A percentile compares a stretch with the other conserved stretches of the same genome.
These are phyloP conservation scores for Citrus trifoliata DNA, from an alignment of 345 rosid genomes.

Conservation along the genomic window DNA sequence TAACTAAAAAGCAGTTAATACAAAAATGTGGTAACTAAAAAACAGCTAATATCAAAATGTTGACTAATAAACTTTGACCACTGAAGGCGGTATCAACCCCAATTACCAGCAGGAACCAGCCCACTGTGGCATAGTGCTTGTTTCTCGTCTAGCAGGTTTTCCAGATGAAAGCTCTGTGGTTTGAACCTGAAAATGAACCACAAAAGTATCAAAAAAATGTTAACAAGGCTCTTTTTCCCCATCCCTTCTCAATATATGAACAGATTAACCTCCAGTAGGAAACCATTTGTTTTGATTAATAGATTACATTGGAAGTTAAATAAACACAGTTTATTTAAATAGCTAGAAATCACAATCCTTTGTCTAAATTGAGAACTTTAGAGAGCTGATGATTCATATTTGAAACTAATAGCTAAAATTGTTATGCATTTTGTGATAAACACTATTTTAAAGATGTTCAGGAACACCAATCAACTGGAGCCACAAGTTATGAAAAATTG, in stretches of 20 bases:
- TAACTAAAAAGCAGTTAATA: too few relatives aligned
- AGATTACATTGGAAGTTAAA: not conserved
- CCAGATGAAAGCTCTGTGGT: slow-evolving; percentile 60
- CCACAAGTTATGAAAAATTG: not conserved
- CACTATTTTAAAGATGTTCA: not conserved
- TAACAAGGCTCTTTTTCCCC: not conserved
- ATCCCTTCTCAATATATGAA: not conserved
- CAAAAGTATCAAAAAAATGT: not conserved
- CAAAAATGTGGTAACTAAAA: not conserved
- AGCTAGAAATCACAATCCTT: not conserved
- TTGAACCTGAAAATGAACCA: slow-evolving; percentile 47
- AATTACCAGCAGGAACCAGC: slow-evolving; percentile 98
- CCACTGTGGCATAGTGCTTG: slow-evolving; percentile 99
- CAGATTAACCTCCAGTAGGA: not conserved
- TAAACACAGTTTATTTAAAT: not conserved
- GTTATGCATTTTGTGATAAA: not conserved
- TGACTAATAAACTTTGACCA: not conserved
- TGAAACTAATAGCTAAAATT: not conserved
- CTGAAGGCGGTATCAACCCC: not conserved
- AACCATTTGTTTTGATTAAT: not conserved
- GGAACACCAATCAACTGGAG: not conserved
- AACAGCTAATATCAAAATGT: not conserved
- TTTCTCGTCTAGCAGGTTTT: slow-evolving; percentile 82
- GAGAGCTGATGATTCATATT: not conserved
- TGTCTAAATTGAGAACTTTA: not conserved